phyloP scores from a whole-genome alignment of 768 basidiomycete genomes.

The Phallus indusiatus region DNA sequence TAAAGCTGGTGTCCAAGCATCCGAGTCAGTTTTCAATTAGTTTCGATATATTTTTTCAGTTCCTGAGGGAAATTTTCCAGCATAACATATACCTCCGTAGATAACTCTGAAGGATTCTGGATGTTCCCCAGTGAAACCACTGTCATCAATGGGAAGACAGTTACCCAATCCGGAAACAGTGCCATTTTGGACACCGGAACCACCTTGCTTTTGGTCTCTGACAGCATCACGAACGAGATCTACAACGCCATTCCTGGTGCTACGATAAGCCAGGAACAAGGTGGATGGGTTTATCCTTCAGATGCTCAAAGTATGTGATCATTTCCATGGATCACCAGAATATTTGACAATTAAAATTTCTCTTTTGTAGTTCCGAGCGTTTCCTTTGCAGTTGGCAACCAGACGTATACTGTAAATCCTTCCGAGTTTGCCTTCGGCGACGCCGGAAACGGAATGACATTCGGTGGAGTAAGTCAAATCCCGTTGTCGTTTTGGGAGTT shows the following conservation, averaged over 20 bases:
- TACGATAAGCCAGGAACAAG: constrained; percentile 23
- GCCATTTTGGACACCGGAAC: constrained; percentile 32
- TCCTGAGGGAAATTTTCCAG: neutral
- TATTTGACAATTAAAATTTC: neutral
- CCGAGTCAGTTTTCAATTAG: neutral
- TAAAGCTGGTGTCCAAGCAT: constrained; percentile 7
- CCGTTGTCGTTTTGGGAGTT: neutral
- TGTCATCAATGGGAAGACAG: constrained; percentile 18
- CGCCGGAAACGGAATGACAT: constrained; percentile 15
- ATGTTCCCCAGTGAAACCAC: constrained; percentile 23
- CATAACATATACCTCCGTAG: constrained; percentile 4
- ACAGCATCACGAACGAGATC: constrained; percentile 23
- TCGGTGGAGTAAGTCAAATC: constrained; percentile 14
- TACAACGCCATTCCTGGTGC: constrained; percentile 28
- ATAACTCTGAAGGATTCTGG: constrained; percentile 31
- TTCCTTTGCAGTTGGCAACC: constrained; percentile 25
- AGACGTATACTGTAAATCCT: constrained; percentile 20
- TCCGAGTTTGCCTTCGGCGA: constrained; percentile 19
- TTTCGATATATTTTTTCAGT: neutral
- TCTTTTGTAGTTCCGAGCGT: constrained; percentile 19
- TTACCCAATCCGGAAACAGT: constrained; percentile 21
- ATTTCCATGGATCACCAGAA: neutral
- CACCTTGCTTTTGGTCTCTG: constrained; percentile 23
- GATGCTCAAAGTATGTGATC: constrained; percentile 11
- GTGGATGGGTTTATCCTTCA: constrained; percentile 29